Percentiles rank a stretch among this genome's conserved stretches.
Evolutionary conservation across 169 alveolate species (phyloP).

Genomic region (Amoebophrya sp.): DNA sequence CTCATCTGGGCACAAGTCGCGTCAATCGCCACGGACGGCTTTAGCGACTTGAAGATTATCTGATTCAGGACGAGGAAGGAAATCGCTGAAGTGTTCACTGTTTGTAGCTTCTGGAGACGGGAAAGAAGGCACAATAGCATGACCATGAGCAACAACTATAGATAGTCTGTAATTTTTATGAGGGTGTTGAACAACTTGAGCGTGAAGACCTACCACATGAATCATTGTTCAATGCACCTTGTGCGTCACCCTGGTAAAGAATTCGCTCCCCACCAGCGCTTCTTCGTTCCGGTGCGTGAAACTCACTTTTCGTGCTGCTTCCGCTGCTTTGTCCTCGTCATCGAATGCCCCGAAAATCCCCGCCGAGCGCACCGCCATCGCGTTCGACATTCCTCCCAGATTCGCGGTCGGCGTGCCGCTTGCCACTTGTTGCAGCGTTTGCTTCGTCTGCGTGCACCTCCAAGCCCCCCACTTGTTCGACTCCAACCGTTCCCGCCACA

Average conservation of each 20-base stretch:
- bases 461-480: constrained; percentile 24
- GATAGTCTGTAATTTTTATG: neutral
- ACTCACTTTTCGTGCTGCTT: no score
- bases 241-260: constrained; percentile 20
- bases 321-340: neutral
- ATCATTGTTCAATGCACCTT: neutral
- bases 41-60: neutral
- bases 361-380: constrained; percentile 7
- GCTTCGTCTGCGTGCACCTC: constrained; percentile 27
- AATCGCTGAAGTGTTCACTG: neutral
- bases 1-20: neutral
- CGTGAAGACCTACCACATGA: no score
- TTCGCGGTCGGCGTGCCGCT: neutral
- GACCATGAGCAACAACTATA: neutral
- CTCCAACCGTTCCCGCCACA: constrained; percentile 13
- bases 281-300: constrained; percentile 10
- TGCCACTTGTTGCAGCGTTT: constrained; percentile 11
- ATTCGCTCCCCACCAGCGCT: constrained; percentile 23
- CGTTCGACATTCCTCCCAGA: neutral
- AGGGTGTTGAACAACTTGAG: no score
- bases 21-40: neutral
- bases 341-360: neutral
- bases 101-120: neutral
- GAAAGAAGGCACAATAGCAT: neutral
- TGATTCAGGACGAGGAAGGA: neutral